A percentile compares a stretch with the other conserved stretches of the same genome.
Conservation (phyloP, 177 flowering plant genomes). For the Telopea speciosissima region DNA sequence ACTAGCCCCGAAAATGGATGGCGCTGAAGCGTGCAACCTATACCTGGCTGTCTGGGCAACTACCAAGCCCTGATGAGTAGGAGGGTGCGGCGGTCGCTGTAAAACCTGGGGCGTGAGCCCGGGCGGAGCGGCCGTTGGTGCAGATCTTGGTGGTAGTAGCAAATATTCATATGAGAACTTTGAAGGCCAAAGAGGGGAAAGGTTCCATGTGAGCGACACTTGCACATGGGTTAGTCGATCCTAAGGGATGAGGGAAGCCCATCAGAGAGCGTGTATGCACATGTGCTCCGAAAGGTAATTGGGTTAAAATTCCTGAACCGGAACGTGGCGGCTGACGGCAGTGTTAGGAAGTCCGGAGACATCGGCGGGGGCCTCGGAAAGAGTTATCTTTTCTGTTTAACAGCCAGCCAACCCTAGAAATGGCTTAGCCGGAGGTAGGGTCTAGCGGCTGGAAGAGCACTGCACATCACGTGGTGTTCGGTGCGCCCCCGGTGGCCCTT, state of each 20-base stretch:
- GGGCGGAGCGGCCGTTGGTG: slow-evolving; percentile 48
- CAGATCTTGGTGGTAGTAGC: slow-evolving; percentile 40
- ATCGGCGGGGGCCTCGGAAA: slow-evolving; percentile 21
- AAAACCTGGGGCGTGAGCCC: slow-evolving; percentile 55
- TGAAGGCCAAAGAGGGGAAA: slow-evolving; percentile 66
- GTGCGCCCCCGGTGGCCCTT: slow-evolving; percentile 27
- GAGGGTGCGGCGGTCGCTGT: slow-evolving; percentile 49
- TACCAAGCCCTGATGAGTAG: slow-evolving; percentile 45
- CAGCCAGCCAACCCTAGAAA: slow-evolving; percentile 38
- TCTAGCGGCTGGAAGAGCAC: slow-evolving; percentile 40
- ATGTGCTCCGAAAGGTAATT: not conserved
- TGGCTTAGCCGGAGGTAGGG: slow-evolving; percentile 41
- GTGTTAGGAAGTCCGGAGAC: slow-evolving; percentile 19
- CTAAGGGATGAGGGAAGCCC: slow-evolving; percentile 15
- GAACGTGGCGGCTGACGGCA: slow-evolving; percentile 18
- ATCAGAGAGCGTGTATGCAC: slow-evolving; percentile 2
- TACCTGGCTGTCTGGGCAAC: slow-evolving; percentile 38
- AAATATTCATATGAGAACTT: slow-evolving; percentile 63
- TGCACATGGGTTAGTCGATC: slow-evolving; percentile 51
- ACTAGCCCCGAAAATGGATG: slow-evolving; percentile 68
- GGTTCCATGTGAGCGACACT: slow-evolving; percentile 60
- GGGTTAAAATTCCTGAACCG: slow-evolving; percentile 8
- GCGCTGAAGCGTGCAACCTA: slow-evolving; percentile 55
- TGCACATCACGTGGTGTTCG: slow-evolving; percentile 33
- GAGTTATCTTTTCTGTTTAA: slow-evolving; percentile 32